Base-by-base conservation (phyloP, 1,139 yeast genomes). In the Scheffersomyces quercinus region DNA sequence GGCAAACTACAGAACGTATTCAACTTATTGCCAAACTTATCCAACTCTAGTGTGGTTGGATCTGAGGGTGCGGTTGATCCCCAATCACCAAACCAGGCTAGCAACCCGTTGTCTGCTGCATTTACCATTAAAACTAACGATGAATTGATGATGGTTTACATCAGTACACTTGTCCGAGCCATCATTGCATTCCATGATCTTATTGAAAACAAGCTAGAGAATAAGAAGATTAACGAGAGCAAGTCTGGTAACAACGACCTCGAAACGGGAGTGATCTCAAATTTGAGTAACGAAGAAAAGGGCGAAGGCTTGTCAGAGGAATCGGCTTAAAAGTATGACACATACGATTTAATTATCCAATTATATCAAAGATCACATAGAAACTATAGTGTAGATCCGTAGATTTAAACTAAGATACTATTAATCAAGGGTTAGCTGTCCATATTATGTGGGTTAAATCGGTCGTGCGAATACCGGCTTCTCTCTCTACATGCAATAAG, bases 101-200 rank as follows among this genome's bases (percentile, higher is more conserved):
- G 56, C 5, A 80, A 72, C 60, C 82, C 82, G 39, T 75, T 91
- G 50, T 75, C 87, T 15, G 79, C 84, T 42, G 96, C 98, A 1
- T 87, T 91, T 60, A 89, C 96, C 5, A 79, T 88, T 40, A 93
- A 93, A 68, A 89, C 98, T 2, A 95, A 95, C 61, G 99, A 95
- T 59, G 96, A 93, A 65, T 75, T 95, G 55, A 93, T 95, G 99
- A 80, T 90, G 61, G 83, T 95, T 29, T 95, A 95, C 62, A 82
- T 93, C 51, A 82, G 95, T 58, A 85, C 95, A 38, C 75, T 95
- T 58, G 97, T 93, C 16, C 81, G 99, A 58, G 88, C 98, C 13
- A 93, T 93, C 56, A 88, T 93, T 62, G 96, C 99, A 12, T 91
- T 93, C 78, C 97, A 95, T 67, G 96, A 95, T 64, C 79, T 95